phyloP scores from a whole-genome alignment of 2,329 filamentous ascomycete species.

The Furcasterigmium furcatum region DNA sequence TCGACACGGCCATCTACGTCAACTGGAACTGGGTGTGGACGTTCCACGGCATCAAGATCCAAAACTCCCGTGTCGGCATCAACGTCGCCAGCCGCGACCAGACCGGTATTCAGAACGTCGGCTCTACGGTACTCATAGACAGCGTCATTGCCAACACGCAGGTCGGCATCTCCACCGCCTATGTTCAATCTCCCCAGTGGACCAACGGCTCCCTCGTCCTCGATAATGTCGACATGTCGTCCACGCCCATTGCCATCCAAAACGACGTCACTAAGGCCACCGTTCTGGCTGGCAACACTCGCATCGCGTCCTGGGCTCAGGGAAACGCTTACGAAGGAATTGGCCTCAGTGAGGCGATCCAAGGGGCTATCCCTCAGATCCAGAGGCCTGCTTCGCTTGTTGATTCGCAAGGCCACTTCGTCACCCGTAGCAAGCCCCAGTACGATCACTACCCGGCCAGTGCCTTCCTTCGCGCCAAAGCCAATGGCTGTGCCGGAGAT shows the following conservation, averaged over 20 bases:
- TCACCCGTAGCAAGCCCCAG: slow-evolving; percentile 84
- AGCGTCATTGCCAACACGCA: slow-evolving; percentile 73
- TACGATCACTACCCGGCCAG: slow-evolving; percentile 67
- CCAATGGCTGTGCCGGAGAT: slow-evolving; percentile 81
- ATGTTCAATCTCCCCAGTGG: slow-evolving; percentile 54
- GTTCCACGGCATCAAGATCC: slow-evolving; percentile 72
- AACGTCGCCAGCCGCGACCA: slow-evolving; percentile 69
- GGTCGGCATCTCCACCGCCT: slow-evolving; percentile 75
- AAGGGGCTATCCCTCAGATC: slow-evolving; percentile 53
- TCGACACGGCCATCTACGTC: slow-evolving; percentile 80
- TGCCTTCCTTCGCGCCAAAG: slow-evolving; percentile 80
- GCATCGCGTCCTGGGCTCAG: slow-evolving; percentile 73
- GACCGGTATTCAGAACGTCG: slow-evolving; percentile 66
- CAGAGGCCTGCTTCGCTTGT: slow-evolving; percentile 67
- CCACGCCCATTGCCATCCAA: slow-evolving; percentile 63
- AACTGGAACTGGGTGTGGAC: slow-evolving; percentile 92
- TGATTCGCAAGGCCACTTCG: slow-evolving; percentile 61
- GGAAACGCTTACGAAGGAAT: slow-evolving; percentile 66
- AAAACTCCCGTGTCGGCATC: slow-evolving; percentile 71
- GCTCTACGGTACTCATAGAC: slow-evolving; percentile 81
- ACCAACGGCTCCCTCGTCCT: slow-evolving; percentile 81
- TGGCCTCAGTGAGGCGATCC: slow-evolving; percentile 48
- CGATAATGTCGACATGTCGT: slow-evolving; percentile 83
- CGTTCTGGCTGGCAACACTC: slow-evolving; percentile 67
- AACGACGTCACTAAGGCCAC: slow-evolving; percentile 51